Evolutionary conservation across 495 filamentous ascomycete genomes (phyloP).

Genomic region (Bombardia bombarda): DNA sequence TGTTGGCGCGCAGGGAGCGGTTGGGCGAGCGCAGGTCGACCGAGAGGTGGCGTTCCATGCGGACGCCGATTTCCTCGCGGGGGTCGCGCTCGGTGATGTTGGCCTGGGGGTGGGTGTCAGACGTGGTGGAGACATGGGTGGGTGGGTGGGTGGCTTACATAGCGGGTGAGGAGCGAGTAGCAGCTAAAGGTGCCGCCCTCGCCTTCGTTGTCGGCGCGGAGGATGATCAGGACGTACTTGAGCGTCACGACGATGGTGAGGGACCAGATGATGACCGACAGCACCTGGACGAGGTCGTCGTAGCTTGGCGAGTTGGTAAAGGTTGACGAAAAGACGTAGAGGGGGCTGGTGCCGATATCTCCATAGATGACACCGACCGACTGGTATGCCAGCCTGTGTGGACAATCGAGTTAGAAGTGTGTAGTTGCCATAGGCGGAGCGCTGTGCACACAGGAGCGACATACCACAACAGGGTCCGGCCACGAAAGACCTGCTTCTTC

Average conservation of each 20-base stretch:
- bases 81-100: slow-evolving; percentile 51
- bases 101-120: slow-evolving; percentile 22
- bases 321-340: slow-evolving; percentile 67
- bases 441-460: neutral
- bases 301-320: slow-evolving; percentile 49
- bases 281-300: slow-evolving; percentile 57
- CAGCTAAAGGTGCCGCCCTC: slow-evolving; percentile 71
- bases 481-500: slow-evolving; percentile 38
- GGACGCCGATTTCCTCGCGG: slow-evolving; percentile 36
- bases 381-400: slow-evolving; percentile 50
- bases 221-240: slow-evolving; percentile 64
- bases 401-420: neutral
- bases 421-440: neutral
- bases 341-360: slow-evolving; percentile 63
- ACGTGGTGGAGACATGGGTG: neutral
- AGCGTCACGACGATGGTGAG: slow-evolving; percentile 65
- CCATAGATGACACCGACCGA: slow-evolving; percentile 68
- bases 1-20: slow-evolving; percentile 40
- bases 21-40: slow-evolving; percentile 46
- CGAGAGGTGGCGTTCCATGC: slow-evolving; percentile 53
- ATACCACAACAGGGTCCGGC: slow-evolving; percentile 35
- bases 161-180: slow-evolving; percentile 63
- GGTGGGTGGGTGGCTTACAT: slow-evolving; percentile 38
- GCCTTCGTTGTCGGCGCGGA: slow-evolving; percentile 66
- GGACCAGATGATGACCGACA: slow-evolving; percentile 69